Percentiles rank a stretch among this genome's conserved stretches.
Conservation (phyloP, 2,329 filamentous ascomycete species). For the Parasarocladium wereldwijsianum region DNA sequence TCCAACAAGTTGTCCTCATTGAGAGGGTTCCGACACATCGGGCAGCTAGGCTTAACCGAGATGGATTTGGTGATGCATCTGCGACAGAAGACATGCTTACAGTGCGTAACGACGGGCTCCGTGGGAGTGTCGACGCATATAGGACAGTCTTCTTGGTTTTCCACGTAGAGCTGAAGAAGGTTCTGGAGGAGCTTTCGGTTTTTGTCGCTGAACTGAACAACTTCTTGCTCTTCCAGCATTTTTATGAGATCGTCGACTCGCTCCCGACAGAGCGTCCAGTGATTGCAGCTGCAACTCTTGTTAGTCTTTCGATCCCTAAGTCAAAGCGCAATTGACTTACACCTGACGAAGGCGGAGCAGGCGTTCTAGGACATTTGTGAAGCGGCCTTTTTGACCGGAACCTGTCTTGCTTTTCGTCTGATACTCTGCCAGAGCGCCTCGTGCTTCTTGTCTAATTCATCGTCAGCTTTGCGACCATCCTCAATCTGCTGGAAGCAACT, state of each 20-base stretch:
- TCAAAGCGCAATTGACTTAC: constrained; percentile 13
- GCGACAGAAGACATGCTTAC: constrained; percentile 67
- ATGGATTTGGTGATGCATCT: constrained; percentile 63
- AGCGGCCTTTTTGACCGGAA: constrained; percentile 39
- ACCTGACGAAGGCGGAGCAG: constrained; percentile 71
- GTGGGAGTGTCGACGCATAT: constrained; percentile 64
- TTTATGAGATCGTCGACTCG: constrained; percentile 59
- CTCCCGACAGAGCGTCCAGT: constrained; percentile 69
- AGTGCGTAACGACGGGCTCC: constrained; percentile 68
- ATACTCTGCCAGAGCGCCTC: constrained; percentile 51
- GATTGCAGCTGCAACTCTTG: constrained; percentile 49
- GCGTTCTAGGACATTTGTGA: constrained; percentile 65
- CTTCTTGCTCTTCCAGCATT: constrained; percentile 50
- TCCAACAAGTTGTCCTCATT: constrained; percentile 45
- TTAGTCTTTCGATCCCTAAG: constrained; percentile 6
- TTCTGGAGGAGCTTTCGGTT: constrained; percentile 60
- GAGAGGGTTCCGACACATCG: constrained; percentile 64
- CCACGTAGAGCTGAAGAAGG: constrained; percentile 61
- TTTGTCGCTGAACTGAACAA: constrained; percentile 56
- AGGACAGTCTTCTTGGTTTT: constrained; percentile 69
- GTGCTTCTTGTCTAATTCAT: constrained; percentile 48
- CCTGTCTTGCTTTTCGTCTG: constrained; percentile 27
- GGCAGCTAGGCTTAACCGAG: constrained; percentile 63
- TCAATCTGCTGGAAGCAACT: constrained; percentile 12
- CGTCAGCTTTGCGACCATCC: constrained; percentile 9